Base-by-base conservation (phyloP, 164 flowering plant species). In the Protea cynaroides region DNA sequence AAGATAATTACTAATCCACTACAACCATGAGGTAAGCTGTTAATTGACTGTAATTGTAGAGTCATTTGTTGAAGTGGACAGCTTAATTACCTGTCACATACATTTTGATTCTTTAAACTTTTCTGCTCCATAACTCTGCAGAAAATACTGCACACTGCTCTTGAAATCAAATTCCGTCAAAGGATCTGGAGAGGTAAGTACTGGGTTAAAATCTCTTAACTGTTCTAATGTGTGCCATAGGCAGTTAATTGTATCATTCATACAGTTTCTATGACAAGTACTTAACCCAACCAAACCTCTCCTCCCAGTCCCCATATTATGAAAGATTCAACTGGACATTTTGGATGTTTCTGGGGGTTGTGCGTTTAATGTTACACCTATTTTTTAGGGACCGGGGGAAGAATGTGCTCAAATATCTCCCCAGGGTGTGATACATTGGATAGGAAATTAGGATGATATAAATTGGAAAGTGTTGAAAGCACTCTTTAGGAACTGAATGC, bases 101-200 rank as follows among this genome's bases (percentile, higher is more conserved):
- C 25, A 40, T 21, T 15, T 53, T 60, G 25, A 34, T 49, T 6
- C 21, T 56, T 56, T 53, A 11, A 59, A 24, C 53, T 53, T 59
- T 29, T 29, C 18, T 58, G 18, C 40, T 63, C 38, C 17, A 1
- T 24, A 60, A 46, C 59, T 59, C 9, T 80, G 72, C 83, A 92
- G 98, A 77, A 92, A 92, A 72, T 92, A 86, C 65, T 78, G 89
- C 67, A 78, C 96, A 0, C 63, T 92, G 75, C 66, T 86, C 69
- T 69, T 92, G 72, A 82, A 71, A 72, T 73, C 76, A 44, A 77
- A 71, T 69, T 73, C 73, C 9, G 51, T 18, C 9, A 72, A 71
- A 60, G 78, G 59, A 49, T 37, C 44, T 64, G 78, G 66, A 62
- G 76, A 78, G 92, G 97, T 91, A 76, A 40, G 62, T 23, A 4